Evolutionary conservation across 2,329 filamentous ascomycete species (phyloP), one percentile per base, ranked within the genome.

Genomic region (Penicillium decumbens): DNA sequence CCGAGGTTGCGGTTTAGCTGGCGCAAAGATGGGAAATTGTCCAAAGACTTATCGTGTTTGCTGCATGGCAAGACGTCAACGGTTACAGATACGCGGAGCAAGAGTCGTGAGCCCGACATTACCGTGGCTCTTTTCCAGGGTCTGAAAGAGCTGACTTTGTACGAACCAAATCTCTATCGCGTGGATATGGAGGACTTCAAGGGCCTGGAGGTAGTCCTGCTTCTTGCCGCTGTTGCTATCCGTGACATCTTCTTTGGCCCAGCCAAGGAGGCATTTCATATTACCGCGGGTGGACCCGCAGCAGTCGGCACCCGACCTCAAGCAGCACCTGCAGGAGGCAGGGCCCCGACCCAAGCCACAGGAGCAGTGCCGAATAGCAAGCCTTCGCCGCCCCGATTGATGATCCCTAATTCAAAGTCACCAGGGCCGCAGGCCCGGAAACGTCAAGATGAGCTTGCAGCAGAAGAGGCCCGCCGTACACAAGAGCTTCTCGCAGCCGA

Each of bases 161-260:
- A 97, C 74, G 88, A 98, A 70, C 88, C 92, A 4, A 97, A 97
- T 65, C 77, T 97, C 64, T 85, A 87, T 53, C 80, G 93, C 6
- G 86, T 97, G 9, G 91, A 97, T 38, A 83, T 97, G 54, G 90
- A 98, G 68, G 93, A 98, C 70, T 83, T 87, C 49, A 97, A 96
- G 69, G 93, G 93, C 0, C 75, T 97, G 3, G 93, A 98, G 66
- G 81, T 97, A 1, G 84, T 91, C 1, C 71, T 97, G 20, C 64
- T 85, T 25, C 72, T 85, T 0, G 74, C 79, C 13, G 81, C 80
- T 0, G 74, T 80, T 1, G 79, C 81, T 10, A 83, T 85, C 50
- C 75, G 80, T 23, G 82, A 85, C 58, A 70, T 85, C 4, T 85
- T 78, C 67, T 83, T 83, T 60, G 72, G 79, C 50, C 80, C 84